Percentiles rank a stretch among this genome's conserved stretches.
Evolutionary conservation across 495 filamentous ascomycete genomes (phyloP).

Genomic region (Aspergillus olivimuriae): DNA sequence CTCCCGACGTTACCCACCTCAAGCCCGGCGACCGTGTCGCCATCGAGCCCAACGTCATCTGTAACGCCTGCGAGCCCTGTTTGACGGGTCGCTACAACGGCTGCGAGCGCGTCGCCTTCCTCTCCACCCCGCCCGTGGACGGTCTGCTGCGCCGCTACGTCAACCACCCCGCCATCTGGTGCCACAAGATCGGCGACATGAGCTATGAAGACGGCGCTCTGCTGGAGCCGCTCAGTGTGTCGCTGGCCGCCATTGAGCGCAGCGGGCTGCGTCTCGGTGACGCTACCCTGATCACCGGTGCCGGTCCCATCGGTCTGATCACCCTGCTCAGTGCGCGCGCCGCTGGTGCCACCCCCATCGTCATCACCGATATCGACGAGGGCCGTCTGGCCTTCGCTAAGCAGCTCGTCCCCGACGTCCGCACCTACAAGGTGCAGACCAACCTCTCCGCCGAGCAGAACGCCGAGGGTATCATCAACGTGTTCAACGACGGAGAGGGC

Average conservation of each 20-base stretch:
- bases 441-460: conserved; percentile 61
- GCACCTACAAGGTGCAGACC: conserved; percentile 71
- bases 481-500: conserved; percentile 35
- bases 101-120: conserved; percentile 75
- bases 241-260: conserved; percentile 76
- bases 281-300: conserved; percentile 78
- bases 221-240: conserved; percentile 80
- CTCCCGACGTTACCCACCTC: conserved; percentile 65
- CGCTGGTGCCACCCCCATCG: conserved; percentile 77
- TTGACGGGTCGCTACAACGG: conserved; percentile 90
- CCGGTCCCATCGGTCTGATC: conserved; percentile 85
- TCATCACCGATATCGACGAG: conserved; percentile 90
- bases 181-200: conserved; percentile 88
- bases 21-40: conserved; percentile 81
- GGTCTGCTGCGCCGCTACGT: conserved; percentile 89
- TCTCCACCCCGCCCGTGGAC: conserved; percentile 81
- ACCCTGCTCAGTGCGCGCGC: conserved; percentile 74
- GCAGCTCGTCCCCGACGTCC: conserved; percentile 63
- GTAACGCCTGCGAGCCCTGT: conserved; percentile 82
- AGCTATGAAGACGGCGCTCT: conserved; percentile 82
- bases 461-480: conserved; percentile 56
- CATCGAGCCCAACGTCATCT: conserved; percentile 86
- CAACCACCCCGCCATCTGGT: conserved; percentile 87
- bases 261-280: conserved; percentile 74
- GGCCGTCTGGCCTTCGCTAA: conserved; percentile 77